Base-by-base conservation (phyloP, 805 yeast species). In the Starmerella floricola region DNA sequence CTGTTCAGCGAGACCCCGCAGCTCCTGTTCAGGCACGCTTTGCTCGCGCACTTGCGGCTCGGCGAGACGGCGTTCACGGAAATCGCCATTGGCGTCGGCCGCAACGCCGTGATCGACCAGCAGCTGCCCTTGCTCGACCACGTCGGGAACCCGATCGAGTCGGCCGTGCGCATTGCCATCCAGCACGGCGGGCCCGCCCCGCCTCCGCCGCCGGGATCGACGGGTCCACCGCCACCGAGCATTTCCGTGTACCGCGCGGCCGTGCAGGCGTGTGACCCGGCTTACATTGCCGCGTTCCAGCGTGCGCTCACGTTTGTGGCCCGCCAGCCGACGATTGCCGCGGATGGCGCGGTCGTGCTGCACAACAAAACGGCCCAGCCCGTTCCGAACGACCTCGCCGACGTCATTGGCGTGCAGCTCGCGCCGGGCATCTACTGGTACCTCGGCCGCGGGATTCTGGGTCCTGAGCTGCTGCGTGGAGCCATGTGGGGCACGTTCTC, bases 361-460 rank as follows among this genome's bases (percentile, higher is more conserved):
- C 64, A 68, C 42, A 57, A 60, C 19, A 63, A 61, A n/a, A 71
- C 65, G 40, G 67, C 65, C 30, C 63, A 63, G 41, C 46, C 42
- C 6, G 62, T 79, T 36, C 96, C 97, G 3, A 73, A 74, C 47
- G 94, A 86, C 59, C 65, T 83, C 11, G 91, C 83, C 57, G 86
- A 78, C 35, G 72, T 86, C 36, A 69, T 91, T 37, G 85, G 93
- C 8, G 84, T 81, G 59, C 73, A 87, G 56, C 66, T 91, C 39
- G 93, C 96, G 2, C 81, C 84, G 41, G 97, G 87, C 61, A 68
- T 80, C 32, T 79, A 74, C 55, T 86, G 79, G 57, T 91, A 85
- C 60, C 75, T 75, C 56, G 79, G 93, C 1, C 60, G 80, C 44
- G 97, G 96, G 1, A 57, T 87, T 19, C 63, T 80, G 11, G 73